Evolutionary conservation across 176 grass and related monocot species (phyloP).

Genomic region (Oryza meridionalis): DNA sequence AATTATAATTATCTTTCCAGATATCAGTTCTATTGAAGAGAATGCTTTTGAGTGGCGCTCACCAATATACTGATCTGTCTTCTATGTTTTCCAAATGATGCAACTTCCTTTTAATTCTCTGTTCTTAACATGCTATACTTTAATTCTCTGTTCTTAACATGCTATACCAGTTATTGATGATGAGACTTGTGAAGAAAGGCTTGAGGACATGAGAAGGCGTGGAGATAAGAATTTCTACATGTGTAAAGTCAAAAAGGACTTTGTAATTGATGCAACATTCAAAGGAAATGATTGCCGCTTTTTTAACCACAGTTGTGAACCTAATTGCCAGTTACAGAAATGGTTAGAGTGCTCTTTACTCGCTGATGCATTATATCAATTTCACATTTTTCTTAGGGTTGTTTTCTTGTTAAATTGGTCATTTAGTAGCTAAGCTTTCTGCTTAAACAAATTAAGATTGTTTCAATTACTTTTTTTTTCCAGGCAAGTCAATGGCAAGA

Average conservation of each 20-base stretch:
- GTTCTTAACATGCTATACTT: background rate
- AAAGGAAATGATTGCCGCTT: conserved; percentile 92
- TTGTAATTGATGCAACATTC: conserved; percentile 93
- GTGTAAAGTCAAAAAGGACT: conserved; percentile 89
- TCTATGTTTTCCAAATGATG: background rate
- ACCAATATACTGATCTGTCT: background rate
- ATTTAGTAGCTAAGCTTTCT: background rate
- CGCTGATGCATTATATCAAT: background rate
- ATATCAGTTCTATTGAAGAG: background rate
- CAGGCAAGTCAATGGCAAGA: conserved; percentile 75
- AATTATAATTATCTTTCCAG: background rate
- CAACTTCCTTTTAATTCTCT: background rate
- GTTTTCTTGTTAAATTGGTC: background rate
- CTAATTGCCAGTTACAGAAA: conserved; percentile 87
- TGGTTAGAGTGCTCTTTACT: conserved; percentile 58
- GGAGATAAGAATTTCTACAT: conserved; percentile 85
- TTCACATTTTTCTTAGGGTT: background rate
- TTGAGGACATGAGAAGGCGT: conserved; percentile 73
- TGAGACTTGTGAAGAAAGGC: conserved; percentile 65
- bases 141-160: background rate
- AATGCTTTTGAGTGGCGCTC: conserved; percentile 15
- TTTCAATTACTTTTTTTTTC: background rate
- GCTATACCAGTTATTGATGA: conserved; percentile 79
- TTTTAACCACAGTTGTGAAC: conserved; percentile 88
- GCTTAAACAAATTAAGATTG: background rate